Base-by-base conservation (phyloP, 2,329 filamentous ascomycete species). In the Coniella vitis region DNA sequence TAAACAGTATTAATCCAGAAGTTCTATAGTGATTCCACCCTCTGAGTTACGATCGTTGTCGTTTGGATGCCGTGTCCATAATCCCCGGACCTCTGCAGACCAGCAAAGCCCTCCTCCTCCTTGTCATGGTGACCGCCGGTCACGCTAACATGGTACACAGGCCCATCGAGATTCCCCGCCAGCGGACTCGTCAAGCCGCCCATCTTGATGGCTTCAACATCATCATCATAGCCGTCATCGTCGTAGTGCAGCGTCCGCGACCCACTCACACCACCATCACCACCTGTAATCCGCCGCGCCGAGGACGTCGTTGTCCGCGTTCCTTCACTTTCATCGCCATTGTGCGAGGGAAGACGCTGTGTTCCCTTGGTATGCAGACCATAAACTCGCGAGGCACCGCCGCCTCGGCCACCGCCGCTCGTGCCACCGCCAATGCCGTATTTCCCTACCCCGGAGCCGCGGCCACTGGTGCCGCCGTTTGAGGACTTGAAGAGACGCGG, bases 31-130 rank as follows among this genome's bases (percentile, higher is more conserved):
- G 42, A 50, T 19, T 48, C 46, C 13, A 57, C 49, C n/a, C 54
- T 49, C 41, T 57, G 40, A 20, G 40, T 58, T n/a, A 58, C 53
- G n/a, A 56, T 48, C 12, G 55, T 58, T n/a, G 55, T 58, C 5
- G 56, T 56, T 21, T 54, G 49, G 14, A 58, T 58, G 22, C 56
- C 45, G 9, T 34, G 17, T 29, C 17, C 45, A 38, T 31, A 17
- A 22, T 29, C 43, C 2, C 13, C n/a, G 4, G 14, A 16, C 29
- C 25, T 19, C 31, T 9, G 20, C 16, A 31, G 31, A 7, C 35
- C 45, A 10, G 40, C 21, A 20, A 45, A 13, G 25, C 29, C 37
- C 37, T 34, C 37, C 12, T 46, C 29, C 17, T 34, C 13, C 22
- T 51, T 31, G 32, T 42, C 19, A 13, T 34, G n/a, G 25, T 29